Percentiles rank a stretch among this genome's conserved stretches.
Conservation (phyloP, 2,329 filamentous ascomycete genomes). For the Diatrype stigma region DNA sequence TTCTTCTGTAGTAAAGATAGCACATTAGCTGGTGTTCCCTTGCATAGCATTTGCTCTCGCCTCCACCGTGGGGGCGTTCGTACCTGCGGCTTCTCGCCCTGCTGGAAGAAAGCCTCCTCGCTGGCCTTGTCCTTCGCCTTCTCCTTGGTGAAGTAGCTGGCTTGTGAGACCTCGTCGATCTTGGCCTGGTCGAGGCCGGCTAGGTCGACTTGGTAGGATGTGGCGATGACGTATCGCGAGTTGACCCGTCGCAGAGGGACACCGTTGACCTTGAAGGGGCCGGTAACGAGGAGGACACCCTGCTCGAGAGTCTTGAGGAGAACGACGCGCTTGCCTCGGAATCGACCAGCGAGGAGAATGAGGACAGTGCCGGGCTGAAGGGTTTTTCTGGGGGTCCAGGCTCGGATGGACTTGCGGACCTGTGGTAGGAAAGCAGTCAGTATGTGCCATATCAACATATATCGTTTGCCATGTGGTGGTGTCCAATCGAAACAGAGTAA, state of each 20-base stretch:
- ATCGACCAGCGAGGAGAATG: conserved; percentile 98
- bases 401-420: conserved; percentile 91
- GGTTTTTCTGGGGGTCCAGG: conserved; percentile 80
- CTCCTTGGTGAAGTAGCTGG: conserved; percentile 94
- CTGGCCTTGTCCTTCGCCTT: conserved; percentile 92
- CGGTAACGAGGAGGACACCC: conserved; percentile 97
- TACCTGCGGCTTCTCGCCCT: conserved; percentile 97
- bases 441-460: not conserved
- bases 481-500: not conserved
- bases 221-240: conserved; percentile 90
- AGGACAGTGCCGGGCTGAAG: conserved; percentile 94
- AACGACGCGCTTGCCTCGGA: conserved; percentile 99
- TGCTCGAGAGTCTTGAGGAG: conserved; percentile 97
- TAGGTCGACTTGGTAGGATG: conserved; percentile 80
- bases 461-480: not conserved
- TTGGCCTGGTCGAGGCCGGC: conserved; percentile 85
- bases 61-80: conserved; percentile 28
- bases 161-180: conserved; percentile 70
- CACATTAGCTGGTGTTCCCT: conserved; percentile 4
- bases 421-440: conserved; percentile 41
- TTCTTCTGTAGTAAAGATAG: conserved; percentile 73
- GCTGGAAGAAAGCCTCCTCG: conserved; percentile 99
- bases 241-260: conserved; percentile 94
- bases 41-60: not conserved
- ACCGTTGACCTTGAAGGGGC: conserved; percentile 99